A percentile compares a stretch with the other conserved stretches of the same genome.
These are phyloP conservation scores for Phytophthora colocasiae DNA, from an alignment of 352 stramenopile species.

Conservation along the genomic window DNA sequence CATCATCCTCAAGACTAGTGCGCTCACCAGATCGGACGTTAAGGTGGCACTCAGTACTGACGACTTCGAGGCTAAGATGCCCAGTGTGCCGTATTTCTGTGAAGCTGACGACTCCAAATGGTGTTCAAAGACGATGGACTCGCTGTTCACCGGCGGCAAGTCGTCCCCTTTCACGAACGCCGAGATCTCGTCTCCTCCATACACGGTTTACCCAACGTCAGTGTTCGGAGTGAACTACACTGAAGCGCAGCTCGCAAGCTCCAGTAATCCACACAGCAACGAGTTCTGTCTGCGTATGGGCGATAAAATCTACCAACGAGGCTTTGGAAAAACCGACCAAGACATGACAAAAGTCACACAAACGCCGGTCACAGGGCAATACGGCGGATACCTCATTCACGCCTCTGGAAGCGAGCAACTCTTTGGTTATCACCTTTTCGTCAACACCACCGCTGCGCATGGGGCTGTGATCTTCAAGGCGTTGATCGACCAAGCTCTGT, in stretches of 20 bases:
- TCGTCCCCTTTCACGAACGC: constrained; percentile 31
- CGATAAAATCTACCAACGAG: constrained; percentile 44
- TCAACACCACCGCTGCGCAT: constrained; percentile 60
- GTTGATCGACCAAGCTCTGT: constrained; percentile 58
- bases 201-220: constrained; percentile 33
- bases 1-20: constrained; percentile 69
- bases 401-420: constrained; percentile 33
- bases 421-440: constrained; percentile 60
- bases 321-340: constrained; percentile 44
- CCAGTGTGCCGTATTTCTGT: constrained; percentile 57
- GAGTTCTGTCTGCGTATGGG: constrained; percentile 48
- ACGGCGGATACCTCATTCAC: constrained; percentile 48
- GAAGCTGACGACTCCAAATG: constrained; percentile 52
- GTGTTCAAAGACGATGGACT: constrained; percentile 52
- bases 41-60: constrained; percentile 54
- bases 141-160: constrained; percentile 42
- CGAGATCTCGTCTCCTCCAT: constrained; percentile 47
- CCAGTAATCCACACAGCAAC: constrained; percentile 32
- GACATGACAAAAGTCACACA: constrained; percentile 83
- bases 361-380: constrained; percentile 41
- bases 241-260: constrained; percentile 24
- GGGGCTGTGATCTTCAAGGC: constrained; percentile 62
- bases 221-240: constrained; percentile 48
- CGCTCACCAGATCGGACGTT: constrained; percentile 52
- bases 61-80: constrained; percentile 31